Base-by-base conservation (phyloP, 2,329 filamentous ascomycete species). In the Alternaria sp. region DNA sequence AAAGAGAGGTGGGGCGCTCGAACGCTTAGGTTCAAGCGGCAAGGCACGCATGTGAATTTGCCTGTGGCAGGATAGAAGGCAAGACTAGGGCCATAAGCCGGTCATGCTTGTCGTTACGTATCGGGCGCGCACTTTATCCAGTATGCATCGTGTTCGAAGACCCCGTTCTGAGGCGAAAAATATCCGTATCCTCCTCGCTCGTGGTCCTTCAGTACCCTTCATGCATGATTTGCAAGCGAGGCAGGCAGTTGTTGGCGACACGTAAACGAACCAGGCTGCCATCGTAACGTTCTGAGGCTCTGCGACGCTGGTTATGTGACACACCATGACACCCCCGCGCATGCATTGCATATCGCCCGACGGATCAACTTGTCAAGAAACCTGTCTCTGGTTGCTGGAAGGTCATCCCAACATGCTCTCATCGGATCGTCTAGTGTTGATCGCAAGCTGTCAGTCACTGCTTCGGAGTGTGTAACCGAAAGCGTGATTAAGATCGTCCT, bases 1-100 rank as follows among this genome's bases (percentile, higher is more conserved):
- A 43, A 25, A 43, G 19, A 46, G 50, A 45, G n/a, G n/a, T 44
- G 51, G 28, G 19, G 52, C 4, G 30, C 51, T 25, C 51, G 30
- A 17, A 61, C n/a, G 15, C 15, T 61, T n/a, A 61, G 45, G 23
- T 61, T 61, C 44, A 57, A 49, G 21, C 11, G 17, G 12, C 15
- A 51, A 13, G 28, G 12, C 13, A 21, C 49, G 13, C 17, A 36
- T 36, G 28, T n/a, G 12, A 12, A 11, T 15, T 51, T 36, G 28
- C 49, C 19, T 51, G 9, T 26, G 12, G 6, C 19, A 36, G 3
- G 13, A 17, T 7, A n/a, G 7, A 36, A 5, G 8, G 2, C 5
- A 23, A 21, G 8, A 23, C 15, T 1, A 8, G 12, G 8, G 19
- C 49, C 12, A 51, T n/a, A 23, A 10, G 12, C 5, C 12, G 26